Percentiles rank a stretch among this genome's conserved stretches.
Evolutionary conservation across 2,329 filamentous ascomycete genomes (phyloP).

Genomic region (Sporothrix euskadiensis): DNA sequence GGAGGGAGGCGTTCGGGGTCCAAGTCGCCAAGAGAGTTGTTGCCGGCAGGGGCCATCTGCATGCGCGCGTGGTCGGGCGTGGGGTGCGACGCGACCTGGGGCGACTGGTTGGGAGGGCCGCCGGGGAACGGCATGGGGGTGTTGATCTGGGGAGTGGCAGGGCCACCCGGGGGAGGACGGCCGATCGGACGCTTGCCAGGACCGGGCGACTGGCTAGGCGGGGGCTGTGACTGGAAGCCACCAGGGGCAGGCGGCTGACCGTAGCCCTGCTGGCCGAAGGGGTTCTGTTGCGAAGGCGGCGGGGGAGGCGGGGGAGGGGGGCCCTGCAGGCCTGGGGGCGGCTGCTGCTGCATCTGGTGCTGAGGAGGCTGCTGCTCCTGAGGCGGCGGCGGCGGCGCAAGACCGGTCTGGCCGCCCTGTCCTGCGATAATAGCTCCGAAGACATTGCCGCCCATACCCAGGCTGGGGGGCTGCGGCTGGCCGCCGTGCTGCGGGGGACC

Average conservation of each 20-base stretch:
- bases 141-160: slow-evolving; percentile 89
- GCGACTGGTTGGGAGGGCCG: slow-evolving; percentile 66
- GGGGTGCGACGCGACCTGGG: slow-evolving; percentile 78
- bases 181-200: slow-evolving; percentile 74
- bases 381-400: slow-evolving; percentile 75
- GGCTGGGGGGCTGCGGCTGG: slow-evolving; percentile 81
- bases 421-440: slow-evolving; percentile 97
- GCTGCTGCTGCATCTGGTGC: slow-evolving; percentile 75
- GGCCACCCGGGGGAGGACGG: slow-evolving; percentile 65
- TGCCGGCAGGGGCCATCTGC: slow-evolving; percentile 52
- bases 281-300: slow-evolving; percentile 64
- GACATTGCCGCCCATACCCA: slow-evolving; percentile 87
- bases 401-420: slow-evolving; percentile 75
- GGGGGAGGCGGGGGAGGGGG: slow-evolving; percentile 59
- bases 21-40: slow-evolving; percentile 75
- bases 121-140: slow-evolving; percentile 84
- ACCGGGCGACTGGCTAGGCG: slow-evolving; percentile 83
- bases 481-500: slow-evolving; percentile 74
- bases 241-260: slow-evolving; percentile 55
- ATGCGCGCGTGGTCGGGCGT: slow-evolving; percentile 66
- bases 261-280: slow-evolving; percentile 69
- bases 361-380: slow-evolving; percentile 58
- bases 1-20: slow-evolving; percentile 82
- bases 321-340: slow-evolving; percentile 65
- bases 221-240: slow-evolving; percentile 79